Percentiles rank a stretch among this genome's conserved stretches.
Conservation (phyloP, 495 filamentous ascomycete species). For the Glutinoglossum americanum region DNA sequence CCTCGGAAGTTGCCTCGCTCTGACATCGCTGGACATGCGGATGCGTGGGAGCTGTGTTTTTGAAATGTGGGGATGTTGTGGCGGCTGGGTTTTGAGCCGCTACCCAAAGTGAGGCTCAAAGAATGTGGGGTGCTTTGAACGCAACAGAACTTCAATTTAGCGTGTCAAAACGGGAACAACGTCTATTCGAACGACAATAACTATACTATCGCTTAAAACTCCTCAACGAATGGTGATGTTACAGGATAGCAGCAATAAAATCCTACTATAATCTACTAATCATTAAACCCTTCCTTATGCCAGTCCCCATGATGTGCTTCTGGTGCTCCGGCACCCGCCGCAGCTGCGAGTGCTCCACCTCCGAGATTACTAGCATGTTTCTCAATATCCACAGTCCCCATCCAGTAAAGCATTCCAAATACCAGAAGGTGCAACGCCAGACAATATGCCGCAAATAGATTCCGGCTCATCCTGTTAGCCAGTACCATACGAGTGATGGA, state of each 20-base stretch:
- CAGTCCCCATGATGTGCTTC: constrained; percentile 32
- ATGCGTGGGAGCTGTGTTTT: not conserved
- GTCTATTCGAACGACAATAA: not conserved
- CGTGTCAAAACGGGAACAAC: not conserved
- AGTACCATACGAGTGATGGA: constrained; percentile 79
- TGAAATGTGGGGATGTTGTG: not conserved
- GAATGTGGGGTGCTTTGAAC: not conserved
- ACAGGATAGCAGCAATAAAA: not conserved
- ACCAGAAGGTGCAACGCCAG: constrained; percentile 71
- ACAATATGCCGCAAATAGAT: constrained; percentile 90
- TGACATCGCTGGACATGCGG: constrained; percentile 2
- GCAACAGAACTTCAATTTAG: too few species aligned
- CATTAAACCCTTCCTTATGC: constrained; percentile 35
- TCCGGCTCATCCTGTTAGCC: constrained; percentile 72
- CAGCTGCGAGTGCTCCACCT: constrained; percentile 23
- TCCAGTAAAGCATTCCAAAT: constrained; percentile 68
- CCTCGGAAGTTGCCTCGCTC: constrained; percentile 6
- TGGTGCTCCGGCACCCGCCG: constrained; percentile 17
- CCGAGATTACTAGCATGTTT: constrained; percentile 29
- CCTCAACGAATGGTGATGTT: not conserved
- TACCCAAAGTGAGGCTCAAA: not conserved
- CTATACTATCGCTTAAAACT: not conserved
- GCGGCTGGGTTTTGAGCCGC: too few species aligned
- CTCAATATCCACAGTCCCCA: constrained; percentile 41
- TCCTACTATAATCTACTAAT: not conserved